phyloP scores from a whole-genome alignment of 352 stramenopile genomes.

The Globisporangium middletonii region DNA sequence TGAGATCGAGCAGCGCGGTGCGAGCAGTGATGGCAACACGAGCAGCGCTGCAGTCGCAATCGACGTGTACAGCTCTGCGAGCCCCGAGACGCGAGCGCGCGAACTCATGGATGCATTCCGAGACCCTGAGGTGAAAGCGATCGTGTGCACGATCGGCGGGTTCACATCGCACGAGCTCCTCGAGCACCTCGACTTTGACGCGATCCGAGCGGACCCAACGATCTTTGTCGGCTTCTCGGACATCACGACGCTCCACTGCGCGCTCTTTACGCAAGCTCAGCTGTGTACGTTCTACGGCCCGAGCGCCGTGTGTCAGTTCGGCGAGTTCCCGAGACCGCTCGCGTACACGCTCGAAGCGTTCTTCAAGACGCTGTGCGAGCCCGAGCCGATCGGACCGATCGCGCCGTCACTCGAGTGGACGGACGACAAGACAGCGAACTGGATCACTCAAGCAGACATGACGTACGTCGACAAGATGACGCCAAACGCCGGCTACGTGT shows the following conservation, averaged over 20 bases:
- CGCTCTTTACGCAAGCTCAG: constrained; percentile 29
- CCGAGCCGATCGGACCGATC: constrained; percentile 23
- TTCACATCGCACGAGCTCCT: constrained; percentile 57
- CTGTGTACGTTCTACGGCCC: constrained; percentile 61
- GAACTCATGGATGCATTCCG: constrained; percentile 53
- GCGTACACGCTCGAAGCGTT: constrained; percentile 43
- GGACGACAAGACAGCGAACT: constrained; percentile 62
- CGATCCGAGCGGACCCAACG: constrained; percentile 33
- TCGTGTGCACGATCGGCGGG: constrained; percentile 52
- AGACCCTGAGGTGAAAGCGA: constrained; percentile 30
- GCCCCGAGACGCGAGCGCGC: constrained; percentile 27
- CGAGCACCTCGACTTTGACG: constrained; percentile 52
- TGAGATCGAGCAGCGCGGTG: constrained; percentile 3
- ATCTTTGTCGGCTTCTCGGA: constrained; percentile 60
- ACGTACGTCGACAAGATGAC: constrained; percentile 33
- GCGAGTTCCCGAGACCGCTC: constrained; percentile 43
- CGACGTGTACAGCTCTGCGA: constrained; percentile 37
- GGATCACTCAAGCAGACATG: constrained; percentile 39
- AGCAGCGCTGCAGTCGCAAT: constrained; percentile 1
- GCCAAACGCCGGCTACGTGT: constrained; percentile 36
- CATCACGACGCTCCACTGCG: constrained; percentile 57
- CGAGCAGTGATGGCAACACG: background rate
- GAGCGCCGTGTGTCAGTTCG: constrained; percentile 48
- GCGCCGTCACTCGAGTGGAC: constrained; percentile 40
- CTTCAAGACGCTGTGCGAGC: constrained; percentile 19